Conservation (phyloP, 345 rosid genomes). For the Mallotus nudiflorus region DNA sequence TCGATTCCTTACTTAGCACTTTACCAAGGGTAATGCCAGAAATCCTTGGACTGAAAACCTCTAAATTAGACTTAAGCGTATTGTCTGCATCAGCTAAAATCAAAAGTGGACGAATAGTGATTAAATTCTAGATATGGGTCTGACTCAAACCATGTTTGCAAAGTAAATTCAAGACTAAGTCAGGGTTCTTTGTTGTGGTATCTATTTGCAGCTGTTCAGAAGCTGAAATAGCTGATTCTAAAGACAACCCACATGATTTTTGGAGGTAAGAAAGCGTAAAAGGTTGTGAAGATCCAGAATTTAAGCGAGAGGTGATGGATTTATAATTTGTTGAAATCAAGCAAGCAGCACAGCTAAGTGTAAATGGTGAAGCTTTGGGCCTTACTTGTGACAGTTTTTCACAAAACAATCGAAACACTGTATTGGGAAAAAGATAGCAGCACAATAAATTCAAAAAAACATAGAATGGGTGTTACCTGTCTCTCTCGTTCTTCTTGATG, state of each 20-base stretch:
- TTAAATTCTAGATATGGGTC: constrained; percentile 3
- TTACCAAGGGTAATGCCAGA: neutral
- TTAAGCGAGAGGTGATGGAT: neutral
- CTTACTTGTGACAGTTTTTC: neutral
- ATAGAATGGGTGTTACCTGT: too few species aligned
- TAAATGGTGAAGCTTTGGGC: neutral
- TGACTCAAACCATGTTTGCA: constrained; percentile 5
- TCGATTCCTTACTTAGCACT: neutral
- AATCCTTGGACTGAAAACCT: constrained; percentile 7
- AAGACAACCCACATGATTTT: constrained; percentile 10
- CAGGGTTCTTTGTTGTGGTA: constrained; percentile 2
- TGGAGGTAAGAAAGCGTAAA: neutral
- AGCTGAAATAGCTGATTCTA: constrained; percentile 15
- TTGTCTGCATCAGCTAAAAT: constrained; percentile 1
- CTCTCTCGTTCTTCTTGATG: too few species aligned
- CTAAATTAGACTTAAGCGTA: constrained; percentile 2
- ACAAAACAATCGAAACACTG: neutral
- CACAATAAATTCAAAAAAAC: too few species aligned
- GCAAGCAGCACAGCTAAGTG: neutral
- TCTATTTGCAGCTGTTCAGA: constrained; percentile 10
- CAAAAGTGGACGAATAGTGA: neutral
- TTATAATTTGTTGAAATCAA: neutral
- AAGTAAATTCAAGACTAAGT: constrained; percentile 9
- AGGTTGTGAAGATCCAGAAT: too few species aligned
- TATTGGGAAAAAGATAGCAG: neutral